phyloP scores from a whole-genome alignment of 2,329 filamentous ascomycete species.

The Xylariaceae sp. region DNA sequence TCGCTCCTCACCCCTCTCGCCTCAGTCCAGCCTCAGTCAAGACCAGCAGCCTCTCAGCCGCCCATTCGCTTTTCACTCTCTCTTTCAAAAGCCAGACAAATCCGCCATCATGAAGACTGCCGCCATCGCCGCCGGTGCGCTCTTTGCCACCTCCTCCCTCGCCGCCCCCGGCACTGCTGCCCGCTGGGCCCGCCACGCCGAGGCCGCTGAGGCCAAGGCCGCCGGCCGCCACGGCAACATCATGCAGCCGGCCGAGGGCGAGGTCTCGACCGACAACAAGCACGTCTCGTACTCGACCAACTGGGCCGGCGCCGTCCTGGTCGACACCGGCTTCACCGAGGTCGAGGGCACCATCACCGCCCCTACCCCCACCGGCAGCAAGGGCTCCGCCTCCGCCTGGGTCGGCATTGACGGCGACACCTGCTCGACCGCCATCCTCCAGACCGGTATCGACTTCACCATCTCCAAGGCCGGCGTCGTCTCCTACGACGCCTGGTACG shows the following conservation, averaged over 20 bases:
- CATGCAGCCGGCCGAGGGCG: constrained; percentile 21
- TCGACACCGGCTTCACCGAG: constrained; percentile 39
- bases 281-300: constrained; percentile 45
- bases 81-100: too few species aligned
- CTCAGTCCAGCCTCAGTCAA: constrained; percentile 1
- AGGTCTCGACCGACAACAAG: constrained; percentile 26
- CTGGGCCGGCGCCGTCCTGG: constrained; percentile 53
- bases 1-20: constrained; percentile 3
- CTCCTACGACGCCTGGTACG: constrained; percentile 49
- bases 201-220: constrained; percentile 15
- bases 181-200: constrained; percentile 28
- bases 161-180: constrained; percentile 38
- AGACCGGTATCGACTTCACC: constrained; percentile 51
- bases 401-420: constrained; percentile 56
- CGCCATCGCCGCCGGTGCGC: constrained; percentile 25
- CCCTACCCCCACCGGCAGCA: constrained; percentile 31
- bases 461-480: constrained; percentile 31
- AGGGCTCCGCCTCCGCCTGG: constrained; percentile 30
- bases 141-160: constrained; percentile 33
- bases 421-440: constrained; percentile 45
- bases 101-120: constrained; percentile 42
- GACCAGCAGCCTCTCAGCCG: constrained; percentile 4
- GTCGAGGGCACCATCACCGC: constrained; percentile 47
- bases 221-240: constrained; percentile 14
- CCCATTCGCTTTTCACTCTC: constrained; percentile 1